Evolutionary conservation across 225 moss, liverwort and hornwort genomes (phyloP).

Genomic region (Marchantia paleacea): DNA sequence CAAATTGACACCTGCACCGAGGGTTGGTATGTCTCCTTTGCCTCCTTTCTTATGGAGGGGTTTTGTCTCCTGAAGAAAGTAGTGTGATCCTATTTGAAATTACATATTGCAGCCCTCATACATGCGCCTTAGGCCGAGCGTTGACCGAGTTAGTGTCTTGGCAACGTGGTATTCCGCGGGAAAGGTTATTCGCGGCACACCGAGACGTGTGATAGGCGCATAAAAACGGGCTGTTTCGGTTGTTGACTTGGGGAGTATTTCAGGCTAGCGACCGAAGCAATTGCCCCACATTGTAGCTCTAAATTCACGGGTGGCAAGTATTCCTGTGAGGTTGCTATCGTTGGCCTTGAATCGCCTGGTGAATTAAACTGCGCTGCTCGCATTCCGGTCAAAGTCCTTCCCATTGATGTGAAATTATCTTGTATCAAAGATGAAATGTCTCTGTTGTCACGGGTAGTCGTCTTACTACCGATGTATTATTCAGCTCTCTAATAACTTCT

Average conservation of each 20-base stretch:
- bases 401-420: neutral
- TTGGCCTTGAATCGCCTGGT: no score
- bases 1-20: slow-evolving; percentile 98
- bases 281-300: slow-evolving; percentile 29
- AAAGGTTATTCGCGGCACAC: slow-evolving; percentile 94
- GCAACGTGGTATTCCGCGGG: slow-evolving; percentile 99
- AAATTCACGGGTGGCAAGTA: no score
- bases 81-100: no score
- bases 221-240: slow-evolving; percentile 34
- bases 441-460: neutral
- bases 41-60: neutral
- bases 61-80: no score
- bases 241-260: slow-evolving; percentile 48
- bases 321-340: no score
- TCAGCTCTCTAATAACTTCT: no score
- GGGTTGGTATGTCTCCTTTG: slow-evolving; percentile 65
- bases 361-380: neutral
- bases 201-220: slow-evolving; percentile 79
- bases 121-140: slow-evolving; percentile 95
- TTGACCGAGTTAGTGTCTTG: slow-evolving; percentile 65
- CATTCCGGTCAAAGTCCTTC: no score
- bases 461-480: neutral
- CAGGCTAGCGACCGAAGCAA: slow-evolving; percentile 44
- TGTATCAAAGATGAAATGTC: neutral
- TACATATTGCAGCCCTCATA: no score